Evolutionary conservation across 495 filamentous ascomycete genomes (phyloP), one percentile per base, ranked within the genome.

Genomic region (Cladorrhinum samala): DNA sequence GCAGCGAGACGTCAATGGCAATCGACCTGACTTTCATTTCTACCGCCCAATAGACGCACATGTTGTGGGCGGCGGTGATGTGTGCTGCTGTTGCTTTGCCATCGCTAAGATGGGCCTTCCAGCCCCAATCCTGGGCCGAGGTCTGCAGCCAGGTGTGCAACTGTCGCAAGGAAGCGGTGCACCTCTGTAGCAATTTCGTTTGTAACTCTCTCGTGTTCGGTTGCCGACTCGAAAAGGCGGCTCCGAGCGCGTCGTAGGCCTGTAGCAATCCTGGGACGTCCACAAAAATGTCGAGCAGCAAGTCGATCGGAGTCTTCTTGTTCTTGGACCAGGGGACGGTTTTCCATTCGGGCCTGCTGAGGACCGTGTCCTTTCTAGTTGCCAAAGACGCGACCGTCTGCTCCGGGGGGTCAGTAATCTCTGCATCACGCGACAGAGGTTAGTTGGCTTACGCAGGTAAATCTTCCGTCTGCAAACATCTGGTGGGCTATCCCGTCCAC

Each of bases 211-310:
- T 0, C 17, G 2, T 30, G 45, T 20, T 7, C 20, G 11, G 24
- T 9, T 16, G 16, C 17, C 14, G 11, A 17, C 5, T 33, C n/a
- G 4, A 33, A 18, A 9, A 11, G 5, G 17, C 42, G 14, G 14
- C 18, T 23, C 21, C 42, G 7, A 46, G 20, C 11, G 8, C 25
- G 14, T 47, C 24, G 5, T 36, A 4, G 9, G 39, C 44, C 44
- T 48, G 18, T 20, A 54, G 52, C 4, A 47, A 41, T 4, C 6
- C 7, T 38, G 52, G 52, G 3, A 54, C 8, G 11, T 49, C 33
- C n/a, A 54, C 52, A 19, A 54, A 42, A 6, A 54, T 54, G 21
- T 54, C 52, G 3, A 54, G 17, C 33, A 54, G 33, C 9, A 54
- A 16, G 18, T 54, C 52, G 9, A 16, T 41, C 2, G 23, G 0